A percentile compares a stretch with the other conserved stretches of the same genome.
These are phyloP conservation scores for Globisporangium heterothallicum DNA, from an alignment of 352 stramenopile genomes.

Conservation along the genomic window DNA sequence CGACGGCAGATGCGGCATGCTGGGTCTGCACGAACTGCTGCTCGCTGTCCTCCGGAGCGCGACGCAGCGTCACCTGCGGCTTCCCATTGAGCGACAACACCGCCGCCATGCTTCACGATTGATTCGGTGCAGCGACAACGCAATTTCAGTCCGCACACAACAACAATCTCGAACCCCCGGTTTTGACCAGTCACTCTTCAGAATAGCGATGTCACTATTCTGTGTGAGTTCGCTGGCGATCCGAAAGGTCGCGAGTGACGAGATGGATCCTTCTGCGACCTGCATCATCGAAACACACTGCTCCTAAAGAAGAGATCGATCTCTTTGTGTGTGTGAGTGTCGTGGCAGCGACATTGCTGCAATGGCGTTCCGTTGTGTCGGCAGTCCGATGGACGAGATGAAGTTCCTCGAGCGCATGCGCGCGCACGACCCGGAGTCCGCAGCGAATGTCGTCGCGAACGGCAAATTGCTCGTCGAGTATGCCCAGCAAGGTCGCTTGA, in stretches of 20 bases:
- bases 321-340: no score
- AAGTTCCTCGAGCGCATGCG: constrained; percentile 43
- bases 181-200: no score
- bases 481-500: constrained; percentile 35
- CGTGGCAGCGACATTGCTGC: no score
- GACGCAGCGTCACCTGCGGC: constrained; percentile 35
- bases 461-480: constrained; percentile 57
- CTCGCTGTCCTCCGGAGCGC: constrained; percentile 1
- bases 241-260: no score
- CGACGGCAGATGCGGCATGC: background rate
- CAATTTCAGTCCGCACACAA: no score
- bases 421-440: constrained; percentile 38
- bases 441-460: constrained; percentile 52
- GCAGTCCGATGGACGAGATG: constrained; percentile 54
- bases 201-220: no score
- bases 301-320: no score
- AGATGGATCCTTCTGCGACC: no score
- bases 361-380: constrained; percentile 42
- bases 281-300: no score
- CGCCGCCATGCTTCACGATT: constrained; percentile 12
- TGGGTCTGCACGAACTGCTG: constrained; percentile 19
- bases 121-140: background rate
- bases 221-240: no score
- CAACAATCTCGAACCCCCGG: no score
- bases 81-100: constrained; percentile 63